These are phyloP conservation scores for Falciphora oryzae DNA, from an alignment of 2,329 filamentous ascomycete species.

Conservation along the genomic window DNA sequence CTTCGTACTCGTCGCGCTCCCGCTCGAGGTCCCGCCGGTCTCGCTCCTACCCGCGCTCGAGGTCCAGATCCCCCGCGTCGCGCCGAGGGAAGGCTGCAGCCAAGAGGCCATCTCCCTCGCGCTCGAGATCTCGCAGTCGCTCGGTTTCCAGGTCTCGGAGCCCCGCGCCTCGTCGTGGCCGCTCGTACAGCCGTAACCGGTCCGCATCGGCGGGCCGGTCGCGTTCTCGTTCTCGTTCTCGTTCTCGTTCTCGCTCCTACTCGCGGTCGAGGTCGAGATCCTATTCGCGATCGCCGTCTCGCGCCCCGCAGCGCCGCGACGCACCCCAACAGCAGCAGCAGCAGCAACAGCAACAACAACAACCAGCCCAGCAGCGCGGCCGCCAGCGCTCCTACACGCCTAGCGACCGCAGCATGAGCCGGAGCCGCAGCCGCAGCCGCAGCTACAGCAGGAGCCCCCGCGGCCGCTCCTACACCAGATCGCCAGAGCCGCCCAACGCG, in stretches of 20 bases:
- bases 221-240: conserved; percentile 5
- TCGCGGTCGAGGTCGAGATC: conserved; percentile 21
- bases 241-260: conserved; percentile 22
- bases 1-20: conserved; percentile 51
- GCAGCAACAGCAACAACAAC: background rate
- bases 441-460: conserved; percentile 9
- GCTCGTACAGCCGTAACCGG: conserved; percentile 8
- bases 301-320: conserved; percentile 3
- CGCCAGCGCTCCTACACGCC: conserved; percentile 10
- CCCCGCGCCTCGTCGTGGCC: conserved; percentile 16
- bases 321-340: background rate
- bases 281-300: conserved; percentile 11
- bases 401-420: conserved; percentile 5
- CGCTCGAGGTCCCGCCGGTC: conserved; percentile 34
- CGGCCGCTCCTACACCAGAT: conserved; percentile 4
- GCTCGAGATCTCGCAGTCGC: conserved; percentile 31
- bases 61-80: conserved; percentile 26
- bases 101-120: conserved; percentile 3
- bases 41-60: conserved; percentile 31
- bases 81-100: conserved; percentile 9
- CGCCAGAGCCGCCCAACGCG: background rate
- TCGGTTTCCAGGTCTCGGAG: conserved; percentile 36
- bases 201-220: conserved; percentile 2
- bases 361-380: background rate
- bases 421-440: conserved; percentile 8